Percentiles rank a stretch among this genome's conserved stretches.
Evolutionary conservation across 2,329 filamentous ascomycete species (phyloP).

Genomic region (Colletotrichum lini): DNA sequence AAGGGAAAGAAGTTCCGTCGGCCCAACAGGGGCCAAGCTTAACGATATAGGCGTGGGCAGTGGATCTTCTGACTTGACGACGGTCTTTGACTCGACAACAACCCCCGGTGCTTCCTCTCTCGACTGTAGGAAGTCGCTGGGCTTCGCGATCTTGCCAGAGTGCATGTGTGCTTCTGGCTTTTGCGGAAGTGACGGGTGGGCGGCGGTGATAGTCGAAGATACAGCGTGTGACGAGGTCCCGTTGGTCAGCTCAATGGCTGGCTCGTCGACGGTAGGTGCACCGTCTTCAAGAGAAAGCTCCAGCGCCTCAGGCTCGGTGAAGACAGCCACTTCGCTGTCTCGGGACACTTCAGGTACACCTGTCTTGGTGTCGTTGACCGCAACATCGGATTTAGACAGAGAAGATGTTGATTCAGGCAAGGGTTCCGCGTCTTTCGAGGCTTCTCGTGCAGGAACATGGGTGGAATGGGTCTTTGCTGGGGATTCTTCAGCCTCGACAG

Average conservation of each 20-base stretch:
- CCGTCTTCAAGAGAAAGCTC: neutral
- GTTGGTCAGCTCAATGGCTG: constrained; percentile 1
- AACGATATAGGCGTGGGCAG: neutral
- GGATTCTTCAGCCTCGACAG: neutral
- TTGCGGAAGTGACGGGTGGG: neutral
- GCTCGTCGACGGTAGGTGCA: neutral
- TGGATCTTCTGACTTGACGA: neutral
- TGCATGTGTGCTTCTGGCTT: neutral
- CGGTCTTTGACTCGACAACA: constrained; percentile 1
- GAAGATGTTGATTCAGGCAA: constrained; percentile 23
- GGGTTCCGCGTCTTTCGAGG: constrained; percentile 23
- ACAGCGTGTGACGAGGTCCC: neutral
- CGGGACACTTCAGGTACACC: constrained; percentile 11
- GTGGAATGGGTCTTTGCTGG: constrained; percentile 6
- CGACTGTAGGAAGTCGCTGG: constrained; percentile 7
- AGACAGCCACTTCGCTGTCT: constrained; percentile 6
- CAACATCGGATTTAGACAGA: neutral
- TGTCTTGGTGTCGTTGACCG: neutral
- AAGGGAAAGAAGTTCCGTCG: constrained; percentile 63
- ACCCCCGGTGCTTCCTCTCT: neutral
- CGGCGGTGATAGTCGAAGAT: neutral
- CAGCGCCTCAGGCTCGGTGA: constrained; percentile 6
- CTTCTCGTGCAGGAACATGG: constrained; percentile 20
- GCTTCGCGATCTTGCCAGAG: constrained; percentile 33
- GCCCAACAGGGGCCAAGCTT: constrained; percentile 53